Evolutionary conservation across 1,139 yeast species (phyloP).

Genomic region (Kurtzmaniella quercitrusa): DNA sequence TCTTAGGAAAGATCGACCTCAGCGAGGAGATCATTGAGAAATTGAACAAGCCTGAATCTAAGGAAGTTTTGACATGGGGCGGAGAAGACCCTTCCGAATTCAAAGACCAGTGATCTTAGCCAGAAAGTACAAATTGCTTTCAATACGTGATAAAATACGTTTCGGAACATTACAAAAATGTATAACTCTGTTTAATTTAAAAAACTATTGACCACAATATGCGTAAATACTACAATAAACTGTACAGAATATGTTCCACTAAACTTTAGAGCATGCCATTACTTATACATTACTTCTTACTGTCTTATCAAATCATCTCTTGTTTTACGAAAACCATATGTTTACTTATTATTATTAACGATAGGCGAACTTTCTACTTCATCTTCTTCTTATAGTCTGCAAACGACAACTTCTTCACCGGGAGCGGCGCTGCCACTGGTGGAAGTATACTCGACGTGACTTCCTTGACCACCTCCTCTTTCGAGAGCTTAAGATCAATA

Average conservation of each 20-base stretch:
- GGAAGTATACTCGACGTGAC: constrained; percentile 12
- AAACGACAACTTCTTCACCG: constrained; percentile 68
- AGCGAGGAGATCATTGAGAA: constrained; percentile 25
- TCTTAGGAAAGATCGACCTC: constrained; percentile 31
- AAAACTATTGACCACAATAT: background rate
- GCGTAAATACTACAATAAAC: background rate
- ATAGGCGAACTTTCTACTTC: constrained; percentile 22
- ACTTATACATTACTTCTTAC: too few species aligned
- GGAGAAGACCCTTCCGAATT: constrained; percentile 25
- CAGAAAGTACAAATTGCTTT: too few species aligned
- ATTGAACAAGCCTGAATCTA: constrained; percentile 32
- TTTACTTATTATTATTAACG: background rate
- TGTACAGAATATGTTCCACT: too few species aligned
- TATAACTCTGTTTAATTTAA: too few species aligned
- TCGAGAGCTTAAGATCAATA: constrained; percentile 2
- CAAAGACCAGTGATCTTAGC: constrained; percentile 10
- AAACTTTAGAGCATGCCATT: too few species aligned
- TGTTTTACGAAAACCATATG: background rate
- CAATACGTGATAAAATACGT: too few species aligned
- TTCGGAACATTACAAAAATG: too few species aligned
- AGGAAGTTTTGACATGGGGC: constrained; percentile 27
- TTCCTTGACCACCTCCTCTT: background rate
- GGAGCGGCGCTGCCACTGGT: constrained; percentile 18
- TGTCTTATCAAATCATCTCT: too few species aligned
- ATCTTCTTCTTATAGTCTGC: constrained; percentile 79